phyloP scores from a whole-genome alignment of 768 basidiomycete genomes.

The Lactifluus rugatus region DNA sequence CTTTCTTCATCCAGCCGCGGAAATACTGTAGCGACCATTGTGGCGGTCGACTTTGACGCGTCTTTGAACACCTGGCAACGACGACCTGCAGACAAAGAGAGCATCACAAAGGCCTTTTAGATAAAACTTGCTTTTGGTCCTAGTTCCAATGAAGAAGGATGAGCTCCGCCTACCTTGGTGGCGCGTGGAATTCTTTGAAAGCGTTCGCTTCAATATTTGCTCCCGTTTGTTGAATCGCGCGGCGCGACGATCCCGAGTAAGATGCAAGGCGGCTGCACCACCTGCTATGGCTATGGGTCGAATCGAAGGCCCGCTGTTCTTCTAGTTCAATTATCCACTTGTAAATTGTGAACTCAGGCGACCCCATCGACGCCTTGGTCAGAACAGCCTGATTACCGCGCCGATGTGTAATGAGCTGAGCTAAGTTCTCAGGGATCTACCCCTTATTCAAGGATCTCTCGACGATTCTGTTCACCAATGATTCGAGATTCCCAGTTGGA shows the following conservation, averaged over 20 bases:
- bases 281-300: background rate
- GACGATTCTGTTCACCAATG: background rate
- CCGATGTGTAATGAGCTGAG: background rate
- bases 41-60: background rate
- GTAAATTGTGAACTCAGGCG: background rate
- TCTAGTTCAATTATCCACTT: background rate
- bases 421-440: background rate
- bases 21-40: too few relatives aligned
- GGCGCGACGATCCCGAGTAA: background rate
- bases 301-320: too few relatives aligned
- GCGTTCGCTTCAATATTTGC: background rate
- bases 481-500: background rate
- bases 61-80: background rate
- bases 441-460: background rate
- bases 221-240: conserved; percentile 12
- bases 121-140: background rate
- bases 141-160: background rate
- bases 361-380: background rate
- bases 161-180: background rate
- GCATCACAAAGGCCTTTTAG: background rate
- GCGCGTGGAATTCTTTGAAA: background rate
- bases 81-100: background rate
- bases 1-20: background rate
- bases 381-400: background rate
- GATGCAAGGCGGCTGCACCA: background rate